These are phyloP conservation scores for Carnegiea gigantea DNA, from an alignment of 179 eudicot genomes.

Conservation along the genomic window DNA sequence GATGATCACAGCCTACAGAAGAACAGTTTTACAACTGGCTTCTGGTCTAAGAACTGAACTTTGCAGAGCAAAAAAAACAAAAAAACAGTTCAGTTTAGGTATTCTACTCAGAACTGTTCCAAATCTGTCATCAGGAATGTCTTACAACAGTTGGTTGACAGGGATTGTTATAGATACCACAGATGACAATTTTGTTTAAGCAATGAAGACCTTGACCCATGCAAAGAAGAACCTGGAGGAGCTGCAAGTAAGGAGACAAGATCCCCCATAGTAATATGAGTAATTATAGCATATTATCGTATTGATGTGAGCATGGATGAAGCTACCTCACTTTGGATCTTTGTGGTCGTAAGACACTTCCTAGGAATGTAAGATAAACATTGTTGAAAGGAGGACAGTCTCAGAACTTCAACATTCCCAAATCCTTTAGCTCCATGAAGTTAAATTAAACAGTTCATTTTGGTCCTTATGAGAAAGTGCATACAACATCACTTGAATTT, in stretches of 20 bases:
- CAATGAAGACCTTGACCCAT: background rate
- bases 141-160: background rate
- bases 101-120: too few species aligned
- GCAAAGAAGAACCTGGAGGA: background rate
- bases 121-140: background rate
- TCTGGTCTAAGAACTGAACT: background rate
- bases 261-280: background rate
- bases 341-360: constrained; percentile 79
- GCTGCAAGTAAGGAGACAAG: background rate
- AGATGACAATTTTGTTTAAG: background rate
- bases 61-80: background rate
- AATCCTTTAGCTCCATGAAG: constrained; percentile 65
- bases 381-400: background rate
- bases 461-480: background rate
- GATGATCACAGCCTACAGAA: too few species aligned
- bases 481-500: background rate
- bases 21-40: too few species aligned
- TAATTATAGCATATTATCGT: too few species aligned
- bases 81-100: background rate
- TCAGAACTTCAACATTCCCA: background rate
- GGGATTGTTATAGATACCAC: background rate
- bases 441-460: constrained; percentile 9
- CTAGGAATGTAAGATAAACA: constrained; percentile 52
- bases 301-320: constrained; percentile 45
- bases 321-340: constrained; percentile 66